Evolutionary conservation across 2,329 filamentous ascomycete genomes (phyloP).

Genomic region (Domatiomyces catenatus): DNA sequence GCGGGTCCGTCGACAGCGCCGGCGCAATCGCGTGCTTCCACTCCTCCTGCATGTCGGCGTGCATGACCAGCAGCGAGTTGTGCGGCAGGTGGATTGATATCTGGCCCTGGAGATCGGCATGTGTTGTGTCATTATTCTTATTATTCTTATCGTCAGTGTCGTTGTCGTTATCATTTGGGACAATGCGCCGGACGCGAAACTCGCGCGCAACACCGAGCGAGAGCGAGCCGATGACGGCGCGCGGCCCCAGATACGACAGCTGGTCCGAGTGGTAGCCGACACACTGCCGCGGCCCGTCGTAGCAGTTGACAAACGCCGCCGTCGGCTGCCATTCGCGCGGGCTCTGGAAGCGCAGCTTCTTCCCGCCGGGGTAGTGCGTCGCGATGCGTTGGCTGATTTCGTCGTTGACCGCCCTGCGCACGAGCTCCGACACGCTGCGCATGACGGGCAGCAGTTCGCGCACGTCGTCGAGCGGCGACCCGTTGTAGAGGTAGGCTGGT

Average conservation of each 20-base stretch:
- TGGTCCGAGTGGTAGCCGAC: constrained; percentile 92
- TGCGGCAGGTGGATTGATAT: constrained; percentile 88
- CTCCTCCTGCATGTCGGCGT: constrained; percentile 92
- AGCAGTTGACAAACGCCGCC: constrained; percentile 89
- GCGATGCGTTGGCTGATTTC: constrained; percentile 60
- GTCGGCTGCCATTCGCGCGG: constrained; percentile 65
- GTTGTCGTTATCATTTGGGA: constrained; percentile 31
- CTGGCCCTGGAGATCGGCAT: constrained; percentile 58
- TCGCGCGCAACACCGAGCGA: constrained; percentile 85
- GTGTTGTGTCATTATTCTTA: constrained; percentile 5
- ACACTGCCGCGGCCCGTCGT: constrained; percentile 61
- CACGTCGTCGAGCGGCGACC: constrained; percentile 57
- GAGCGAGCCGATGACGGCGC: constrained; percentile 74
- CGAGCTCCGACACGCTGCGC: constrained; percentile 49
- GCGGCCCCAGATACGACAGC: constrained; percentile 79
- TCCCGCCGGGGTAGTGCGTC: constrained; percentile 49
- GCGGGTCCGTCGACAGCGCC: constrained; percentile 61
- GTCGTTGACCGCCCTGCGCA: constrained; percentile 60
- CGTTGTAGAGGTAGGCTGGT: constrained; percentile 75
- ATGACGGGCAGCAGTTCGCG: constrained; percentile 63
- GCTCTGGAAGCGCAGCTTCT: constrained; percentile 59
- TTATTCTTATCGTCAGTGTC: constrained; percentile 7
- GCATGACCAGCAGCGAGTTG: constrained; percentile 88
- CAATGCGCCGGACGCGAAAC: constrained; percentile 68
- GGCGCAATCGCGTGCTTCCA: constrained; percentile 86